Base-by-base conservation (phyloP, 1,284 basidiomycete genomes). In the Leccinum pachyderme region DNA sequence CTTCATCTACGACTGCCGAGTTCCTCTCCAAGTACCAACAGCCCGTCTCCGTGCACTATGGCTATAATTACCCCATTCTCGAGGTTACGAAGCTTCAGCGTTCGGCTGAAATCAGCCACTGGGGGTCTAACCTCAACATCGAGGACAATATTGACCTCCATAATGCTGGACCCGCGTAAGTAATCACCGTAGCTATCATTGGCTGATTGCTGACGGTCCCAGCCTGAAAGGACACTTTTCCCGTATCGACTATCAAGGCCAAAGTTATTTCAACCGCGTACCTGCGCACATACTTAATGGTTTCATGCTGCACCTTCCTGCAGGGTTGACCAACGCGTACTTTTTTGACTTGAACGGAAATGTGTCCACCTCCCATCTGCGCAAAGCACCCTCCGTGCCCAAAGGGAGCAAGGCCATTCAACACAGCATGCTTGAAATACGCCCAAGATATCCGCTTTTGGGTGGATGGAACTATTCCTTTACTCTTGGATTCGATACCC, bases 381-480 rank as follows among this genome's bases (percentile, higher is more conserved):
- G 93, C 25, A 75, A 81, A 9, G 79, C 82, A 1, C 82, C 86
- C 32, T 81, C 88, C 9, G 73, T 81, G 12, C 75, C 82, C 7
- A 83, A 86, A 64, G 80, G 77, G 15, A 72, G 76, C 43, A 78
- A 80, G 57, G 72, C 73, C 18, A 77, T 75, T 54, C 79, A 81
- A 53, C 81, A 75, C 64, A 89, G 86, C 56, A 62, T 84, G 9
- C 76, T 98, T 41, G 94, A 98, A 65, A 70, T 99, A 46, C 81
- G 80, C 46, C 96, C 97, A 1, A 83, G 97, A 37, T 99, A 95
- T 72, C 97, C 97, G 7, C 67, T 99, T 27, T 73, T 98, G 58
- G 97, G 97, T 29, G 95, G 96, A 18, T 99, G 97, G 97, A 98
- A 98, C 71, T 99, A 97, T 74, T 85, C 80, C 43, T 99, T 96